A percentile compares a stretch with the other conserved stretches of the same genome.
Conservation (phyloP, 768 basidiomycete genomes). For the Dendrothele bispora region DNA sequence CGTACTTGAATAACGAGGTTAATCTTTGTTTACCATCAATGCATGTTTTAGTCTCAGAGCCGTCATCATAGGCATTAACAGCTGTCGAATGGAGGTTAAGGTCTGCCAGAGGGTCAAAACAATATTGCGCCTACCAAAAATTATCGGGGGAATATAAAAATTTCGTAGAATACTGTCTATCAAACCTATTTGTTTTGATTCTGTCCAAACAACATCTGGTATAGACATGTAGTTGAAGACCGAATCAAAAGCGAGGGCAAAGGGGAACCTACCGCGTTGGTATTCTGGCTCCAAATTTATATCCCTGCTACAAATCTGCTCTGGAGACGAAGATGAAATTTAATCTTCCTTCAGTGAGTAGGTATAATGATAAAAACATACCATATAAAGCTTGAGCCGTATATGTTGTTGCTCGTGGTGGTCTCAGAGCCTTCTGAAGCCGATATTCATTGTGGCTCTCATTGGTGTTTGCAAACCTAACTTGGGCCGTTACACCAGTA, state of each 20-base stretch:
- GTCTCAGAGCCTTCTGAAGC: slow-evolving; percentile 47
- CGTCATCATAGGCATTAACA: slow-evolving; percentile 55
- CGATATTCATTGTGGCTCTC: slow-evolving; percentile 17
- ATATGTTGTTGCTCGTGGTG: slow-evolving; percentile 62
- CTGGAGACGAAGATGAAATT: slow-evolving; percentile 30
- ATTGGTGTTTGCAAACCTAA: neutral
- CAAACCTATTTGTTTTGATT: slow-evolving; percentile 69
- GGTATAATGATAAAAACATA: slow-evolving; percentile 23
- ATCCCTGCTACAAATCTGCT: slow-evolving; percentile 62
- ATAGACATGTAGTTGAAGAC: neutral
- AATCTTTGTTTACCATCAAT: slow-evolving; percentile 83
- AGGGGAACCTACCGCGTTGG: slow-evolving; percentile 57
- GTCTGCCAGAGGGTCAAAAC: neutral
- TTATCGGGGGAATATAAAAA: slow-evolving; percentile 74
- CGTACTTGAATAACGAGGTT: slow-evolving; percentile 55
- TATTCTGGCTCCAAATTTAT: slow-evolving; percentile 78
- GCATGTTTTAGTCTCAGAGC: slow-evolving; percentile 63
- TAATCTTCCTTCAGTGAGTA: neutral
- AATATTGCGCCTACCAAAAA: slow-evolving; percentile 65
- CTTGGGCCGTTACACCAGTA: neutral
- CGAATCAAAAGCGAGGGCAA: neutral
- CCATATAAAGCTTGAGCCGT: slow-evolving; percentile 62
- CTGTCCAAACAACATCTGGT: slow-evolving; percentile 74
- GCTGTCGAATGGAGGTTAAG: slow-evolving; percentile 31
- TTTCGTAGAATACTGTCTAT: slow-evolving; percentile 80